Conservation (phyloP, 306 rosid genomes). For the Echinosophora koreensis region DNA sequence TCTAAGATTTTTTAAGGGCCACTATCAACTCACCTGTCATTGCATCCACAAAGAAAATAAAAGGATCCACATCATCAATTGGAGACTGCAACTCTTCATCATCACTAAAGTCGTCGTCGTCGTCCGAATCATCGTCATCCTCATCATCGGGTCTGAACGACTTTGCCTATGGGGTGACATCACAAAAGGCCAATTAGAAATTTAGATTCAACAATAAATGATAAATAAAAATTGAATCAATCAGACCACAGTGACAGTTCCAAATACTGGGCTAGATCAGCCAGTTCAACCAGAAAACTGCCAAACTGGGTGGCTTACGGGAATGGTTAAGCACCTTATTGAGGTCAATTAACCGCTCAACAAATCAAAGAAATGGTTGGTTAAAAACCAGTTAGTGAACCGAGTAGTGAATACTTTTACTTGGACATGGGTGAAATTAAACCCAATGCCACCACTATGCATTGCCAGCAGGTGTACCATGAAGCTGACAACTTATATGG, state of each 20-base stretch:
- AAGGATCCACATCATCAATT: constrained; percentile 95
- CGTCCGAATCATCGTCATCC: constrained; percentile 73
- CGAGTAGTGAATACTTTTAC: constrained; percentile 1
- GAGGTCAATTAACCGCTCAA: not conserved
- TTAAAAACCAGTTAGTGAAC: not conserved
- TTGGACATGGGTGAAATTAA: constrained; percentile 4
- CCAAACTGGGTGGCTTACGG: not conserved
- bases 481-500: constrained; percentile 26
- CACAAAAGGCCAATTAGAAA: constrained; percentile 26
- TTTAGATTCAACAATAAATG: constrained; percentile 12
- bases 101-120: constrained; percentile 81
- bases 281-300: constrained; percentile 12
- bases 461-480: not conserved
- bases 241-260: not conserved
- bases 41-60: constrained; percentile 84
- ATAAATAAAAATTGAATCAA: constrained; percentile 26
- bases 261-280: constrained; percentile 2
- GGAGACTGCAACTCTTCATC: constrained; percentile 96
- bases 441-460: constrained; percentile 23
- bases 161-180: constrained; percentile 59
- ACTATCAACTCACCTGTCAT: constrained; percentile 66
- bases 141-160: constrained; percentile 66
- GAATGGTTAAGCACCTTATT: constrained; percentile 13
- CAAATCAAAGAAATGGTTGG: constrained; percentile 9
- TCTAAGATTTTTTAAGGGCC: not conserved